A percentile compares a stretch with the other conserved stretches of the same genome.
These are phyloP conservation scores for Panicum miliaceum DNA, from an alignment of 176 grass and related monocot genomes.

Conservation along the genomic window DNA sequence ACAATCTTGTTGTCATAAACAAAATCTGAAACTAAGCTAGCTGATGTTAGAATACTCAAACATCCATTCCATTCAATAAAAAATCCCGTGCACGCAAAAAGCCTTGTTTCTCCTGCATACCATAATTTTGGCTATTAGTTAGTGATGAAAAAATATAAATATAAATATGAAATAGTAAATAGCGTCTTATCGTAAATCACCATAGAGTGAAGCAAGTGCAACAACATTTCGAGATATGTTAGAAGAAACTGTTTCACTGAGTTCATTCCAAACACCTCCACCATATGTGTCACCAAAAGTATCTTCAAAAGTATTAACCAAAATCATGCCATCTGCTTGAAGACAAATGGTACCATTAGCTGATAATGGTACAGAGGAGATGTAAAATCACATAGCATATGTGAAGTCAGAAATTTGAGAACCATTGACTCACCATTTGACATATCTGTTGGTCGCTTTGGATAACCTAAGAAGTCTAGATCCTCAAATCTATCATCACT, in stretches of 20 bases:
- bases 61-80: conserved; percentile 11
- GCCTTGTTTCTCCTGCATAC: too few relatives aligned
- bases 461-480: neutral
- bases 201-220: conserved; percentile 10
- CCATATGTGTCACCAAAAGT: neutral
- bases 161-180: conserved; percentile 1
- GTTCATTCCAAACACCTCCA: neutral
- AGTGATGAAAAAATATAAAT: neutral
- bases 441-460: neutral
- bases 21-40: neutral
- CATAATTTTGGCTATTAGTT: neutral
- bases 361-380: neutral
- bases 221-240: neutral
- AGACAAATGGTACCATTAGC: neutral
- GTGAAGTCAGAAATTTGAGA: neutral
- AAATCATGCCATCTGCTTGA: neutral
- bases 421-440: neutral
- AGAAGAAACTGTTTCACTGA: neutral
- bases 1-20: neutral
- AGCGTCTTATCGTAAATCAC: neutral
- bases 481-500: neutral
- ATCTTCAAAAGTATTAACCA: neutral
- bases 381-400: neutral
- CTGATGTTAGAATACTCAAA: neutral
- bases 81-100: conserved; percentile 14